Percentiles rank a stretch among this genome's conserved stretches.
These are phyloP conservation scores for Hawksworthiomyces lignivorus DNA, from an alignment of 2,329 filamentous ascomycete species.

Conservation along the genomic window DNA sequence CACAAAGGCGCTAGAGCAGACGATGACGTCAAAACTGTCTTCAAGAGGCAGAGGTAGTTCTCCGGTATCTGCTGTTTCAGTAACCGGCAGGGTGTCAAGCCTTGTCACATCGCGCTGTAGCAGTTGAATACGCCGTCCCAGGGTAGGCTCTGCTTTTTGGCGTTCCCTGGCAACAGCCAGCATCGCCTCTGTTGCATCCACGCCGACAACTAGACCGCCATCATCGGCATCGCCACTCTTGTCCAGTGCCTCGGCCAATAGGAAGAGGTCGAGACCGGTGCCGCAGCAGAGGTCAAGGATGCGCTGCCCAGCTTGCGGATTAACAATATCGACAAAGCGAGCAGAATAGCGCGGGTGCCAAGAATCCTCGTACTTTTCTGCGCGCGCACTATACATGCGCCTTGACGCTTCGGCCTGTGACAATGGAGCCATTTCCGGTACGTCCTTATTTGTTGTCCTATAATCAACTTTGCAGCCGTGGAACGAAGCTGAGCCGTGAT, in stretches of 20 bases:
- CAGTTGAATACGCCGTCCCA: background rate
- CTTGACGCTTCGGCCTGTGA: conserved; percentile 14
- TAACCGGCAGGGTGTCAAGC: background rate
- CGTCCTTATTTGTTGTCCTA: too few species aligned
- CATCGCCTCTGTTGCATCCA: conserved; percentile 27
- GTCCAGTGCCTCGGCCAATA: conserved; percentile 21
- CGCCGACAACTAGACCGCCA: conserved; percentile 21
- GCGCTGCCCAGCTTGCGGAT: conserved; percentile 19
- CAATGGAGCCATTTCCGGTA: background rate
- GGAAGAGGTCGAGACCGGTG: conserved; percentile 25
- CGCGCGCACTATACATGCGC: conserved; percentile 26
- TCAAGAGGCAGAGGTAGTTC: too few species aligned
- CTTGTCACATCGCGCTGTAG: background rate
- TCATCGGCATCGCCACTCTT: conserved; percentile 1
- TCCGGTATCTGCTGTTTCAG: too few species aligned
- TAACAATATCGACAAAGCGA: conserved; percentile 22
- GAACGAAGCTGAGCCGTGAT: too few species aligned
- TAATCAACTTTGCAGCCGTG: too few species aligned
- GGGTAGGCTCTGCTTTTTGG: conserved; percentile 13
- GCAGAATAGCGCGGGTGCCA: conserved; percentile 26
- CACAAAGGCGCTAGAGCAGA: conserved; percentile 29
- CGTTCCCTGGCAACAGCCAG: conserved; percentile 21
- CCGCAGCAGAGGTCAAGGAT: conserved; percentile 27
- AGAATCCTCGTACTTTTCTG: conserved; percentile 24
- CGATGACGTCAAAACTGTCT: conserved; percentile 22